Conservation (phyloP, 768 basidiomycete species). For the Ramaria sp. region DNA sequence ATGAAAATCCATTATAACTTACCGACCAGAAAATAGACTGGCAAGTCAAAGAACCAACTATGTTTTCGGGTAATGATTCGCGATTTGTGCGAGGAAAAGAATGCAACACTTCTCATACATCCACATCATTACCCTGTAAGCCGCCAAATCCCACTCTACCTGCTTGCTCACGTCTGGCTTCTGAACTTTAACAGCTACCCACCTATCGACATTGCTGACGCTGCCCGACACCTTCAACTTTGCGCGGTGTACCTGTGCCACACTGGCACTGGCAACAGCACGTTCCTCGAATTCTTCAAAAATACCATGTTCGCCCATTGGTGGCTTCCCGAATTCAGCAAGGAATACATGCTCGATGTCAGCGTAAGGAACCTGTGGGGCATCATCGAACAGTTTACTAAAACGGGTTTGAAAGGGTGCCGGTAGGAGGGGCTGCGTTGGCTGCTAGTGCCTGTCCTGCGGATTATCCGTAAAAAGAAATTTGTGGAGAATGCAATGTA, state of each 20-base stretch:
- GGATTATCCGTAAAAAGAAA: neutral
- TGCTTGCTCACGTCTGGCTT: slow-evolving; percentile 91
- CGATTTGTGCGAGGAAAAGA: neutral
- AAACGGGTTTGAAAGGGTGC: slow-evolving; percentile 76
- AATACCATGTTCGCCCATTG: slow-evolving; percentile 55
- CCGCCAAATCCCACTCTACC: slow-evolving; percentile 75
- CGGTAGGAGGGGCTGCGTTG: slow-evolving; percentile 78
- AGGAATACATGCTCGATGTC: slow-evolving; percentile 57
- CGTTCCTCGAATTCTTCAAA: slow-evolving; percentile 70
- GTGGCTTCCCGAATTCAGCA: slow-evolving; percentile 56
- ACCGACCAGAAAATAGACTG: slow-evolving; percentile 74
- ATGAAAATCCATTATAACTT: slow-evolving; percentile 16
- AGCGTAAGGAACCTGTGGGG: slow-evolving; percentile 72
- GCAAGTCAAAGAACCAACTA: slow-evolving; percentile 74
- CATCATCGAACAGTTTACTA: slow-evolving; percentile 75
- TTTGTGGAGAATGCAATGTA: neutral
- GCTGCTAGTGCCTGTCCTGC: slow-evolving; percentile 69
- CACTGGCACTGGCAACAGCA: slow-evolving; percentile 79
- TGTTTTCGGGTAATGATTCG: too few species aligned
- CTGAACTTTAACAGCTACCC: slow-evolving; percentile 92
- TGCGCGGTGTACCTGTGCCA: slow-evolving; percentile 88
- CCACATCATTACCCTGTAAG: slow-evolving; percentile 26
- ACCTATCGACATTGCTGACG: slow-evolving; percentile 23
- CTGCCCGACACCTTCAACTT: slow-evolving; percentile 28
- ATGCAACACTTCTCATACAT: slow-evolving; percentile 20